Base-by-base conservation (phyloP, 306 rosid genomes). In the Lathyrus sativus region DNA sequence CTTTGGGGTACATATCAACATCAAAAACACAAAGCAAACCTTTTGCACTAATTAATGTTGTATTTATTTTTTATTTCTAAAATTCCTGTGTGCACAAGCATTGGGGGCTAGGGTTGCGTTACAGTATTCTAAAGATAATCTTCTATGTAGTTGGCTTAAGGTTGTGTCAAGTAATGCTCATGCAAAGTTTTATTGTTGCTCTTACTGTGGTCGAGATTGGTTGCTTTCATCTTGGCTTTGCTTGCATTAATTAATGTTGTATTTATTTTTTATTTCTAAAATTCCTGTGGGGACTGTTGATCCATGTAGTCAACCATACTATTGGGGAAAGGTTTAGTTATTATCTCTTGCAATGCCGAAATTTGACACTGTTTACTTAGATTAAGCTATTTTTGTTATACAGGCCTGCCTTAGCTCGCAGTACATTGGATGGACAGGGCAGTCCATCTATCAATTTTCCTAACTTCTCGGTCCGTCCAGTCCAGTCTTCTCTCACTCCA, bases 331-430 rank as follows among this genome's bases (percentile, higher is more conserved):
- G 46, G 19, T 50, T 41, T 73, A 24, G 38, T 50, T 63, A 51
- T 39, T 63, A 63, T 51, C 64, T 10, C 26, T 7, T 39, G 44
- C 68, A 19, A 57, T 57, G 49, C 64, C 3, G 11, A 26, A 59
- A 18, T 57, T 38, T 42, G 14, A 38, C 61, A 29, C 43, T 42
- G 11, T 70, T 79, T 72, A 59, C 65, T 56, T 57, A 51, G 41
- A 73, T 46, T 11, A 39, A 69, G 67, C 17, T 72, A 15, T 72
- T 76, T 57, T 69, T 75, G 43, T 46, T 43, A 71, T 53, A 70
- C 77, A 91, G 95, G 84, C 76, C 81, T 29, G 68, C 79, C 74
- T 63, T 65, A 44, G 43, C 79, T 69, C 61, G 71, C 49, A 50
- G 75, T 80, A 39, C 73, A 51, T 58, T 73, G 69, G 80, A 74